Percentiles rank a stretch among this genome's conserved stretches.
These are phyloP conservation scores for Amoeboaphelidium protococcarum DNA, from an alignment of 371 early-diverging fungal species.

Conservation along the genomic window DNA sequence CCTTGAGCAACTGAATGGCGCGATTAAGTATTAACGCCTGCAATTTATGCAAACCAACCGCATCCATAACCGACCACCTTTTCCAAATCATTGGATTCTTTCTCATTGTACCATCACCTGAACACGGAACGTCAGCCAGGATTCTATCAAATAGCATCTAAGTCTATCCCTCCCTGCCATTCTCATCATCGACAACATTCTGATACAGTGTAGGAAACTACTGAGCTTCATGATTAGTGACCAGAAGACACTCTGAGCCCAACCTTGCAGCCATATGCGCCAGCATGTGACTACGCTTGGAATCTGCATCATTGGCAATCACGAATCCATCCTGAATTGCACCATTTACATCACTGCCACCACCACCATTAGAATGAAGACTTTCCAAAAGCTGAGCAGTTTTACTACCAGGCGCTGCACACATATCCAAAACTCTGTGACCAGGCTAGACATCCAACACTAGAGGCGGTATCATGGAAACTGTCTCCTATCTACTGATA, in stretches of 20 bases:
- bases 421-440: conserved; percentile 42
- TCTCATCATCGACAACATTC: not conserved
- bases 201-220: conserved; percentile 52
- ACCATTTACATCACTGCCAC: conserved; percentile 10
- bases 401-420: conserved; percentile 41
- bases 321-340: conserved; percentile 40
- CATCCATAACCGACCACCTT: conserved; percentile 49
- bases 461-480: conserved; percentile 93
- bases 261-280: conserved; percentile 83
- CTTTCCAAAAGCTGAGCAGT: conserved; percentile 65
- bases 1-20: conserved; percentile 58
- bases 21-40: conserved; percentile 72
- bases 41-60: conserved; percentile 52
- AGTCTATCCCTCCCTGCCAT: too few species aligned
- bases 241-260: conserved; percentile 64
- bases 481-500: conserved; percentile 89
- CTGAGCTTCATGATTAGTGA: conserved; percentile 88
- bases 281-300: conserved; percentile 70
- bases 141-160: conserved; percentile 72
- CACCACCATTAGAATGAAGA: conserved; percentile 36
- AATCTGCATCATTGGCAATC: conserved; percentile 92
- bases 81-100: conserved; percentile 83
- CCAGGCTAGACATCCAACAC: conserved; percentile 75
- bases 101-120: conserved; percentile 95
- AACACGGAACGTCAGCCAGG: conserved; percentile 84